Conservation (phyloP, 805 yeast genomes). For the Blastobotrys attinorum region DNA sequence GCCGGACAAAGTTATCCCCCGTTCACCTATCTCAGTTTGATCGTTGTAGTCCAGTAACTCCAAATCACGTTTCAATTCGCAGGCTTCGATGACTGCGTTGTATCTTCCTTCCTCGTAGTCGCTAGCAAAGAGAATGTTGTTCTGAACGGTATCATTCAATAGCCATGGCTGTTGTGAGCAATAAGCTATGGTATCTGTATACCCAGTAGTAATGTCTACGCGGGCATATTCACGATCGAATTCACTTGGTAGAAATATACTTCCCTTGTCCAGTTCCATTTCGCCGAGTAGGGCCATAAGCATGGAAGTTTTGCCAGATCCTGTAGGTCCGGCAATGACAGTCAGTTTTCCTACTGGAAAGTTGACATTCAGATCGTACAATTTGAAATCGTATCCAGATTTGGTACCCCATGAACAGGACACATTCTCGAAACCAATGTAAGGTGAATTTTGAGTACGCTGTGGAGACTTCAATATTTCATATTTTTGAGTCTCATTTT, state of each 20-base stretch:
- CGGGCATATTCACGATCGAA: conserved; percentile 60
- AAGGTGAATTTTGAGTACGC: conserved; percentile 50
- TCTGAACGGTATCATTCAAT: conserved; percentile 78
- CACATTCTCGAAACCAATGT: conserved; percentile 63
- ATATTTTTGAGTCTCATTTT: conserved; percentile 80
- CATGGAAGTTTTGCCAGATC: conserved; percentile 89
- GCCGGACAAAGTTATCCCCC: conserved; percentile 93
- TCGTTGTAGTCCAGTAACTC: conserved; percentile 86
- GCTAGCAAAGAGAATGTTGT: conserved; percentile 73
- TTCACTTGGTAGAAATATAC: conserved; percentile 61
- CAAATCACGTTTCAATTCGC: conserved; percentile 82
- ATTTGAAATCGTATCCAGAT: conserved; percentile 43
- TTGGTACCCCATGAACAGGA: conserved; percentile 36
- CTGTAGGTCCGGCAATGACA: conserved; percentile 88
- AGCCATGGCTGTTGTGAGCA: conserved; percentile 97
- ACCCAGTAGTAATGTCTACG: conserved; percentile 69
- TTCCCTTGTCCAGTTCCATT: conserved; percentile 68
- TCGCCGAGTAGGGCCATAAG: conserved; percentile 89
- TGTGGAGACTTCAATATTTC: conserved; percentile 51
- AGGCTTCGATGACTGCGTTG: conserved; percentile 72
- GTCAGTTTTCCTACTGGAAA: conserved; percentile 73
- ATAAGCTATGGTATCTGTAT: conserved; percentile 88
- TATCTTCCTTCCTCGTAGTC: conserved; percentile 70
- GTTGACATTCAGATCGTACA: conserved; percentile 62
- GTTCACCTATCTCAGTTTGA: conserved; percentile 91